Conservation (phyloP, 176 grass and related monocot genomes). For the Guadua angustifolia region DNA sequence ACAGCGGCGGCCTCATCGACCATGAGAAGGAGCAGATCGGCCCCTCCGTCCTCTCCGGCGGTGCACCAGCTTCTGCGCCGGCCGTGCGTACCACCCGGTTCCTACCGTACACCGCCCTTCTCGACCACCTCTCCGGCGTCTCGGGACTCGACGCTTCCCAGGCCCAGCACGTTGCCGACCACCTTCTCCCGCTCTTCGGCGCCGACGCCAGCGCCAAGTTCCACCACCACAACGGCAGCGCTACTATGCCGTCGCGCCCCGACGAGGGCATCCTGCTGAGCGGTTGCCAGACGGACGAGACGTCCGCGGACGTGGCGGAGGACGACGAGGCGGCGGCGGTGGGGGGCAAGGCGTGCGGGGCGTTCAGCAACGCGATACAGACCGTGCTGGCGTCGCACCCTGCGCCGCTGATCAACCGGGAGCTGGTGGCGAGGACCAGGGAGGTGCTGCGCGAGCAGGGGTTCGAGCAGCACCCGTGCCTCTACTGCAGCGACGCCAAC, state of each 20-base stretch:
- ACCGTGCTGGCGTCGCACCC: conserved; percentile 53
- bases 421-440: conserved; percentile 57
- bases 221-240: background rate
- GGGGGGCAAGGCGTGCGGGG: conserved; percentile 62
- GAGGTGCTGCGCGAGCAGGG: conserved; percentile 38
- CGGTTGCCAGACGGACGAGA: conserved; percentile 81
- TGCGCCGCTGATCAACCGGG: conserved; percentile 58
- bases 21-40: conserved; percentile 93
- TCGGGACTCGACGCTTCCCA: conserved; percentile 55
- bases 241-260: background rate
- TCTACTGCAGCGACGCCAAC: conserved; percentile 75
- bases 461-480: conserved; percentile 68
- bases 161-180: conserved; percentile 62
- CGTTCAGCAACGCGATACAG: conserved; percentile 67
- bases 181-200: conserved; percentile 70
- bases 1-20: conserved; percentile 95
- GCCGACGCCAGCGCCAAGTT: conserved; percentile 68
- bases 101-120: conserved; percentile 55
- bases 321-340: conserved; percentile 6
- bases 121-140: conserved; percentile 52
- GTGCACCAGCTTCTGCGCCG: background rate
- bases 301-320: conserved; percentile 58
- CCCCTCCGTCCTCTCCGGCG: conserved; percentile 32
- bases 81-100: background rate
- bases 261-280: conserved; percentile 77